Evolutionary conservation across 2,329 filamentous ascomycete species (phyloP), one percentile per base, ranked within the genome.

Genomic region (Cordyceps pruinosa): DNA sequence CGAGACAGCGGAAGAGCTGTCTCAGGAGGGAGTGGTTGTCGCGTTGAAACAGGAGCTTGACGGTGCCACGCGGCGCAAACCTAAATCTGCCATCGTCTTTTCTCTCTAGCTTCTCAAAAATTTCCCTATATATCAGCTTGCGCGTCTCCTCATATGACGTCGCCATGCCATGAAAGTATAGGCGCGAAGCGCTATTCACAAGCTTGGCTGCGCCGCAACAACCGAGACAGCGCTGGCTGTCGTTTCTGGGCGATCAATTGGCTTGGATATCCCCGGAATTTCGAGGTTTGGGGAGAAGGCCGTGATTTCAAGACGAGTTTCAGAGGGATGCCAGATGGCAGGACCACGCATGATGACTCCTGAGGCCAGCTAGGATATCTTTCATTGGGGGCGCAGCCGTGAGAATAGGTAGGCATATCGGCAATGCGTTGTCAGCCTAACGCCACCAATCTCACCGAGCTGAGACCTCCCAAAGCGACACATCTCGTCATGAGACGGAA

Each of bases 61-160:
- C 55, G 12, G 63, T 65, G 17, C 62, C 63, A 17, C 57, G 48
- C n/a, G 57, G 56, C 7, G 63, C 64, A 35, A 66, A 66, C 3
- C 62, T 48, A 32, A 65, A 66, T 2, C 62, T 48, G 9, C 60
- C 58, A 30, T 61, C 59, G 19, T 64, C 60, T 28, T 56, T 59
- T 26, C 59, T 58, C 50, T 66, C 59, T 19, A 65, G 50, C 39
- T 59, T 64, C 9, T 50, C 50, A 59, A 49, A 59, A 13, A 35
- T 49, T 17, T 28, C 48, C 32, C 28, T 55, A 57, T 34, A 56
- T 5, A 47, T 55, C 0, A 53, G 26, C 6, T 39, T 34, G 28
- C 50, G 30, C 13, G 50, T 45, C 23, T 42, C 25, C 17, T 32
- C 34, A 6, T 44, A 53, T 23, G 37, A 34, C 6, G 39, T 32